Evolutionary conservation across 192 early-diverging fungal species (phyloP).

Genomic region (Coemansia sp.): DNA sequence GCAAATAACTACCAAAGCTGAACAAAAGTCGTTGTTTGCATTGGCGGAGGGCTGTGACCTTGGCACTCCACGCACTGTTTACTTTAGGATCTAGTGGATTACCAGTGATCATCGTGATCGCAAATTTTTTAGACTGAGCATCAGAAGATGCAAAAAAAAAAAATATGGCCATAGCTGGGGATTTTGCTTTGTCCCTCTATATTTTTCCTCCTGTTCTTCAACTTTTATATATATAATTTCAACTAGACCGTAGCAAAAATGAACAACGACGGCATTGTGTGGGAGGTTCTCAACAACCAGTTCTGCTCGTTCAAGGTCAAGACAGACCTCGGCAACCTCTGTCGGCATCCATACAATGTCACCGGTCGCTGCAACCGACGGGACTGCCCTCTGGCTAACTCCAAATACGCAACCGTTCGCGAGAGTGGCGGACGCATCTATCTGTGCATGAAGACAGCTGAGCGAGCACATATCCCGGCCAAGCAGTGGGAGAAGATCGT

Average conservation of each 20-base stretch:
- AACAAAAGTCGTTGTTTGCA: neutral
- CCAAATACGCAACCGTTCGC: constrained; percentile 92
- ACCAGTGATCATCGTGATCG: neutral
- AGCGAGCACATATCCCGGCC: constrained; percentile 91
- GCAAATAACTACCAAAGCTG: neutral
- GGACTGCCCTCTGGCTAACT: constrained; percentile 95
- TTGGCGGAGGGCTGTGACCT: neutral
- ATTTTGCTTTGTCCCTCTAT: neutral
- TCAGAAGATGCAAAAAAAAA: constrained; percentile 14
- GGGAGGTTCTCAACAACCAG: constrained; percentile 94
- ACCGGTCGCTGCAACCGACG: constrained; percentile 94
- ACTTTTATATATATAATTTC: constrained; percentile 2
- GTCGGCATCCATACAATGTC: constrained; percentile 95
- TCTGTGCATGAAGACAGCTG: constrained; percentile 94
- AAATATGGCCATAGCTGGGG: constrained; percentile 1
- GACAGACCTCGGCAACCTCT: constrained; percentile 88
- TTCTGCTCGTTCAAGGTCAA: constrained; percentile 99
- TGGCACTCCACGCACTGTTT: neutral
- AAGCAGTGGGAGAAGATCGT: constrained; percentile 92
- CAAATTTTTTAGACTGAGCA: constrained; percentile 11
- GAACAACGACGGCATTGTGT: constrained; percentile 83
- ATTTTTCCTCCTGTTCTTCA: constrained; percentile 3
- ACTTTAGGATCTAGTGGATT: neutral
- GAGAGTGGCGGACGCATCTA: constrained; percentile 83
- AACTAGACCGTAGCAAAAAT: constrained; percentile 14